Conservation (phyloP, 1,284 basidiomycete genomes). For the Sanghuangporus sanghuang region DNA sequence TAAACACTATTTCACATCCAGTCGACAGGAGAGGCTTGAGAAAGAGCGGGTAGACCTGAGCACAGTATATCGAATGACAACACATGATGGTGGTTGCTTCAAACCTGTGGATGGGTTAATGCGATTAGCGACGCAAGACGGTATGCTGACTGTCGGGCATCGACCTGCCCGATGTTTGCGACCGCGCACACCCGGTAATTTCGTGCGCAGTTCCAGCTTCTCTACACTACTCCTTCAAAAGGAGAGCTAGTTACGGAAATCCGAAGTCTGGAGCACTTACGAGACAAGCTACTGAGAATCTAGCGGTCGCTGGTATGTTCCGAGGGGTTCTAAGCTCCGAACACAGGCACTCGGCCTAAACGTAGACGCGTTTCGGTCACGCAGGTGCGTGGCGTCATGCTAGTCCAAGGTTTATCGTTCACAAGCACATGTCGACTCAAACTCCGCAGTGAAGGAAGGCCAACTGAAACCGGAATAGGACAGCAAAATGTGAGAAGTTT, state of each 20-base stretch:
- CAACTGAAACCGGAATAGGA: background rate
- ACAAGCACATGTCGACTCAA: conserved; percentile 1
- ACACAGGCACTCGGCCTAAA: background rate
- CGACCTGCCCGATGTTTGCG: background rate
- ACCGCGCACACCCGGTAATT: background rate
- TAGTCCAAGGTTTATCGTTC: background rate
- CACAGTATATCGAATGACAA: background rate
- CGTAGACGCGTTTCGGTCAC: background rate
- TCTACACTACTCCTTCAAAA: background rate
- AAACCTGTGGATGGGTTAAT: background rate
- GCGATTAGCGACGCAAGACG: background rate
- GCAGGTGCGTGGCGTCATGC: background rate
- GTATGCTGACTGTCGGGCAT: background rate
- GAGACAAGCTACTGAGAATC: background rate
- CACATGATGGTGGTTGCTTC: background rate
- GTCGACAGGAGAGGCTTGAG: background rate
- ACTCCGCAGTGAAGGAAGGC: background rate
- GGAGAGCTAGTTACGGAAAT: background rate
- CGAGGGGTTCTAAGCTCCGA: background rate
- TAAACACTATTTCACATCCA: background rate
- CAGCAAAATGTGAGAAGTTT: background rate
- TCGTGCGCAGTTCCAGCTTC: background rate
- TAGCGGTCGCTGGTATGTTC: background rate
- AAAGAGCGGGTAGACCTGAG: background rate
- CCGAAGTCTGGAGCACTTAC: background rate